These are phyloP conservation scores for Pestalotiopsis fici DNA, from an alignment of 2,329 filamentous ascomycete genomes.

Conservation along the genomic window DNA sequence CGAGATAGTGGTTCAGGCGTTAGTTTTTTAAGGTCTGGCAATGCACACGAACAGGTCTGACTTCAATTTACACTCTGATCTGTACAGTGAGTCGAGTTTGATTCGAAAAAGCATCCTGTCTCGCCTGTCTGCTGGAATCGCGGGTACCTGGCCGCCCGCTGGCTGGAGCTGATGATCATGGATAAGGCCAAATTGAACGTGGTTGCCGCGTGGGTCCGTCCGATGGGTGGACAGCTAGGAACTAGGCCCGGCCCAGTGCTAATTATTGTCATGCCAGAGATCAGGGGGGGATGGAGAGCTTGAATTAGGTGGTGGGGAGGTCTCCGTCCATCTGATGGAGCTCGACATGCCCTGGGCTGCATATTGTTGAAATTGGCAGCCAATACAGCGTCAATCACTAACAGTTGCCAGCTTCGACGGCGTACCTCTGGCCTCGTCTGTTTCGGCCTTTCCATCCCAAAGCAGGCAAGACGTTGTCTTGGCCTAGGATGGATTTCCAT, in stretches of 20 bases:
- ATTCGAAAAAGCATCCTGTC: background rate
- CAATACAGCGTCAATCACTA: background rate
- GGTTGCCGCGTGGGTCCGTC: background rate
- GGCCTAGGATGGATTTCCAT: background rate
- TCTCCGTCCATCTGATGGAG: background rate
- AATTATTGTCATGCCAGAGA: background rate
- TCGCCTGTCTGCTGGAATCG: background rate
- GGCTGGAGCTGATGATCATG: background rate
- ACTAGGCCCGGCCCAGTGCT: background rate
- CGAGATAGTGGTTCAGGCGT: background rate
- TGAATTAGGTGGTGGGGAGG: conserved; percentile 5
- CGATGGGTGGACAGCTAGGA: background rate
- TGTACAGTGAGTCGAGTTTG: background rate
- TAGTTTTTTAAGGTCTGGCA: background rate
- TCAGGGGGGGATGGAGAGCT: conserved; percentile 3
- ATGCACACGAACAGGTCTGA: background rate
- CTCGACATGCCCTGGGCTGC: background rate
- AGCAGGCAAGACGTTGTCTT: conserved; percentile 3
- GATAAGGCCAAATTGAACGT: background rate
- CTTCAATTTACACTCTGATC: background rate
- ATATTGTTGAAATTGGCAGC: background rate
- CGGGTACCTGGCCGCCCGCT: background rate
- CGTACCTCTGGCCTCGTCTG: background rate
- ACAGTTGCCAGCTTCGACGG: background rate
- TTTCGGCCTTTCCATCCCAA: conserved; percentile 4